phyloP scores from a whole-genome alignment of 768 basidiomycete genomes.

The Suillus spraguei region DNA sequence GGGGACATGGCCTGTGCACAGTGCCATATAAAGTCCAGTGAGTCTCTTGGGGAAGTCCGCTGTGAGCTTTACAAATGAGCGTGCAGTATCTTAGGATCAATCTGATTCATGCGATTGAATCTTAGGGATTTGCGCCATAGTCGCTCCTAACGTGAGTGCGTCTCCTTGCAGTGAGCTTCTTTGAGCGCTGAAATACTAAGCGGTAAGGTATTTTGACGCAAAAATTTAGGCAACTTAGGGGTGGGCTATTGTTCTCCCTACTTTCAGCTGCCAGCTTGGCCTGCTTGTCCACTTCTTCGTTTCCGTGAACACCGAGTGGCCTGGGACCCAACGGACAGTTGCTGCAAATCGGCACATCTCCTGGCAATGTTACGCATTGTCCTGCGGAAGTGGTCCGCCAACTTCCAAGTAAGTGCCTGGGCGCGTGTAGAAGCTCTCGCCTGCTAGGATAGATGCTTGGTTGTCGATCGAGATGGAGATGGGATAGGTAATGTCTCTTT shows the following conservation, averaged over 20 bases:
- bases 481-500: not conserved
- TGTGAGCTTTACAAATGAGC: conserved; percentile 8
- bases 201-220: not conserved
- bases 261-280: not conserved
- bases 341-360: accelerated
- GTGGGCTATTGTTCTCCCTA: not conserved
- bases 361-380: not conserved
- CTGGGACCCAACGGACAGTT: not conserved
- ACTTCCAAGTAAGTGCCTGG: conserved; percentile 1
- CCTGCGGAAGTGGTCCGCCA: not conserved
- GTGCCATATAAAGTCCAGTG: conserved; percentile 30
- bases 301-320: not conserved
- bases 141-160: not conserved
- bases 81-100: not conserved
- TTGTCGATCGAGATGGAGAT: conserved; percentile 18
- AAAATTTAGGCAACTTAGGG: not conserved
- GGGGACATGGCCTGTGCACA: conserved; percentile 33
- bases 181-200: not conserved
- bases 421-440: not conserved
- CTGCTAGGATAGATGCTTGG: conserved; percentile 15
- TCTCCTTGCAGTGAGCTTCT: not conserved
- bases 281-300: not conserved
- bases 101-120: not conserved
- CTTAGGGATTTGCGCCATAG: conserved; percentile 8
- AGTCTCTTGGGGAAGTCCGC: conserved; percentile 15